Percentiles rank a stretch among this genome's conserved stretches.
phyloP scores from a whole-genome alignment of 345 rosid genomes.

The Lagerstroemia speciosa region DNA sequence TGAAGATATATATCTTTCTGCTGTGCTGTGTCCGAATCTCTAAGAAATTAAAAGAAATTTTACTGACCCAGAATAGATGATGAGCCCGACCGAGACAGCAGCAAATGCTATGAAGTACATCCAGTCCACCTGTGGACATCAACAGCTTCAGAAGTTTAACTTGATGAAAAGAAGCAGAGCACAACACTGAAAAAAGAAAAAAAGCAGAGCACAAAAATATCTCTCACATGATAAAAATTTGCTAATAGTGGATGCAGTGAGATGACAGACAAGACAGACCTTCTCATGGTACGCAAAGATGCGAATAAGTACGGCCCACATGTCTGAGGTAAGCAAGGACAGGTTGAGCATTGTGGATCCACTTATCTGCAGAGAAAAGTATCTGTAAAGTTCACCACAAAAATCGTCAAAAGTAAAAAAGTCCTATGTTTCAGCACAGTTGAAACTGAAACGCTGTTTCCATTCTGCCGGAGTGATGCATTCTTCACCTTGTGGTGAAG shows the following conservation, averaged over 20 bases:
- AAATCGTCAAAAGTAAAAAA: neutral
- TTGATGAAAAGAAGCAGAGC: neutral
- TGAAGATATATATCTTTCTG: neutral
- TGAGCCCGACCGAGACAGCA: slow-evolving; percentile 55
- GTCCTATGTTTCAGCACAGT: neutral
- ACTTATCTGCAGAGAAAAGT: slow-evolving; percentile 32
- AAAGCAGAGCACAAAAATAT: too few relatives aligned
- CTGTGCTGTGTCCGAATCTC: neutral
- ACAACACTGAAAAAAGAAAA: too few relatives aligned
- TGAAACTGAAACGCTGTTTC: neutral
- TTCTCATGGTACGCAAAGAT: slow-evolving; percentile 76
- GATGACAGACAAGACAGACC: slow-evolving; percentile 25
- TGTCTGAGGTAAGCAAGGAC: slow-evolving; percentile 83
- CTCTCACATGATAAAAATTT: neutral
- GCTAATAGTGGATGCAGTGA: neutral
- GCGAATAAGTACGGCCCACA: slow-evolving; percentile 92
- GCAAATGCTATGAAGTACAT: slow-evolving; percentile 79
- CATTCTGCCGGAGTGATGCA: neutral
- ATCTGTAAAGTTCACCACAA: neutral
- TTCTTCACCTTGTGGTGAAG: neutral
- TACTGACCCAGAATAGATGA: slow-evolving; percentile 65
- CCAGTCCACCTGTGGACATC: slow-evolving; percentile 59
- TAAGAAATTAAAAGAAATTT: neutral
- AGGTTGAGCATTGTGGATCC: slow-evolving; percentile 91
- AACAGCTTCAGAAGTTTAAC: neutral